A percentile compares a stretch with the other conserved stretches of the same genome.
Evolutionary conservation across 1,284 basidiomycete genomes (phyloP).

Genomic region (Mycosarcoma mackinlayi): DNA sequence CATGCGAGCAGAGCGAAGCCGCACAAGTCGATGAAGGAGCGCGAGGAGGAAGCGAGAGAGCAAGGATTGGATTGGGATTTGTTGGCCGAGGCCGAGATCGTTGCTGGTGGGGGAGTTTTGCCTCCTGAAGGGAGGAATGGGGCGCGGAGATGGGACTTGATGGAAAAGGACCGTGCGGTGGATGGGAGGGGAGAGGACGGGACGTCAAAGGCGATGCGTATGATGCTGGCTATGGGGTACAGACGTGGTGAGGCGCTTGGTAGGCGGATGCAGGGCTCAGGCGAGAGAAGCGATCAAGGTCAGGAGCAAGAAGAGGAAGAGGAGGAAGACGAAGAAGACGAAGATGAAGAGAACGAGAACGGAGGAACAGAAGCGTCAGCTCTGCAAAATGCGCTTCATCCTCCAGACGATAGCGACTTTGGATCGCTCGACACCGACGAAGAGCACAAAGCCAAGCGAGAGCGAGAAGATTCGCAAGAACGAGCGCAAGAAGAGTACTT

Average conservation of each 20-base stretch:
- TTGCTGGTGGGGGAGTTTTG: conserved; percentile 40
- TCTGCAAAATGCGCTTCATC: background rate
- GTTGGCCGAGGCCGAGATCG: conserved; percentile 46
- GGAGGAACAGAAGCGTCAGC: background rate
- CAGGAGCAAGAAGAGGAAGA: conserved; percentile 24
- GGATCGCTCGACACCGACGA: conserved; percentile 24
- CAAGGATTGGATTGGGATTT: conserved; percentile 41
- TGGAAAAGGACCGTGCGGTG: conserved; percentile 1
- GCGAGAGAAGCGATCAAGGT: background rate
- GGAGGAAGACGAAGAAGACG: conserved; percentile 19
- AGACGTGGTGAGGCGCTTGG: conserved; percentile 39
- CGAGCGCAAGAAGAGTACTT: conserved; percentile 39
- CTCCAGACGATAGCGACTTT: background rate
- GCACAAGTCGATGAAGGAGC: conserved; percentile 17
- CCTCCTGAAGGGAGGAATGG: conserved; percentile 23
- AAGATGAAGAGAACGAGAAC: background rate
- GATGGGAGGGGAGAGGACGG: conserved; percentile 13
- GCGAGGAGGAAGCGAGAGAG: conserved; percentile 30
- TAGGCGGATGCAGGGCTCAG: conserved; percentile 6
- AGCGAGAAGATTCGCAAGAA: conserved; percentile 7
- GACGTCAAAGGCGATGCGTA: conserved; percentile 43
- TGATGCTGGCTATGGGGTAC: conserved; percentile 62
- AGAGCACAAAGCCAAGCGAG: conserved; percentile 3
- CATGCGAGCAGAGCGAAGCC: background rate
- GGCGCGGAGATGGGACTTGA: conserved; percentile 22